Conservation (phyloP, 2,329 filamentous ascomycete species). For the Hypoxylon sp. region DNA sequence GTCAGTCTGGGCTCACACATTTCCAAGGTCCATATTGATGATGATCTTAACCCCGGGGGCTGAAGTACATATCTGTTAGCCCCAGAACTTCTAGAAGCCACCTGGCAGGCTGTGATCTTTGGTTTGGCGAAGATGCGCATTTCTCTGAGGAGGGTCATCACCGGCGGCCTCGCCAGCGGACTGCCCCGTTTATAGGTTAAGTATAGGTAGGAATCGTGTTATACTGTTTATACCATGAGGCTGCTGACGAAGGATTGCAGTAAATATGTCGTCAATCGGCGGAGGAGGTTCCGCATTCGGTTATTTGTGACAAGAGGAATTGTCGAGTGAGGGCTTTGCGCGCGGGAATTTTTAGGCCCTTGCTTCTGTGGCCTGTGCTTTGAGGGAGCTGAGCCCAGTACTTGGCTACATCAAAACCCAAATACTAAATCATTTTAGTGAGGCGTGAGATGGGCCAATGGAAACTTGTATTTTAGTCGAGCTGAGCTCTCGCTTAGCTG, state of each 20-base stretch:
- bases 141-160: conserved; percentile 22
- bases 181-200: neutral
- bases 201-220: neutral
- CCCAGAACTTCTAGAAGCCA: conserved; percentile 15
- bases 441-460: conserved; percentile 16
- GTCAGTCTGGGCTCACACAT: conserved; percentile 20
- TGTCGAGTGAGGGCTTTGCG: conserved; percentile 3
- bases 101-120: conserved; percentile 17
- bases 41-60: conserved; percentile 6
- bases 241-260: conserved; percentile 36
- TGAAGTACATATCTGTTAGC: conserved; percentile 4
- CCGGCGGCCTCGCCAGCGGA: conserved; percentile 27
- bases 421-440: neutral
- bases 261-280: conserved; percentile 12
- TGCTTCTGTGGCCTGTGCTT: conserved; percentile 2
- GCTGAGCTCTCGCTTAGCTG: conserved; percentile 32
- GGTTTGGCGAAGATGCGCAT: conserved; percentile 5
- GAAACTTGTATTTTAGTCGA: conserved; percentile 3
- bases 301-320: conserved; percentile 4
- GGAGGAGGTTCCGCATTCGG: conserved; percentile 9
- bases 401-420: conserved; percentile 13
- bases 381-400: neutral
- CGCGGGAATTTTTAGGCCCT: conserved; percentile 8
- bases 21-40: neutral
- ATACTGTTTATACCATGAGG: conserved; percentile 11